Percentiles rank a stretch among this genome's conserved stretches.
Evolutionary conservation across 1,284 basidiomycete species (phyloP).

Genomic region (Cutaneotrichosporon arboriforme): DNA sequence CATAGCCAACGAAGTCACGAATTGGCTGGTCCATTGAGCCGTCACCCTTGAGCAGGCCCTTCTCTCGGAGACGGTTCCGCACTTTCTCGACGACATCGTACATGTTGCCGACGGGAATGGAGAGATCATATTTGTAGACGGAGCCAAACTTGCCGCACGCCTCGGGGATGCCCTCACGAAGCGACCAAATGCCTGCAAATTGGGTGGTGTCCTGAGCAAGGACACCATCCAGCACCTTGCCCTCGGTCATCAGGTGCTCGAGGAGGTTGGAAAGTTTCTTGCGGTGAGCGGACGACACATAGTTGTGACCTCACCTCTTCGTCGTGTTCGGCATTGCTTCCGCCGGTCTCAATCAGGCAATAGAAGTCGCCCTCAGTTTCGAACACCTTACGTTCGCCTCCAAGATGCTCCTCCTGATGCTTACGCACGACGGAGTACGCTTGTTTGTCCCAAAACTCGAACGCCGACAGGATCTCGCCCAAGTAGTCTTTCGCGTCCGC

Average conservation of each 20-base stretch:
- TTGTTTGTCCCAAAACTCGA: constrained; percentile 87
- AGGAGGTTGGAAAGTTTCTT: constrained; percentile 84
- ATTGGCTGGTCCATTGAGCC: constrained; percentile 60
- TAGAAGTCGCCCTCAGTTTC: constrained; percentile 78
- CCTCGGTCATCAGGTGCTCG: constrained; percentile 70
- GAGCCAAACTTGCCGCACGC: constrained; percentile 91
- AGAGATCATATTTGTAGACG: constrained; percentile 97
- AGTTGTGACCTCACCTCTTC: constrained; percentile 61
- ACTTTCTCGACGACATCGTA: constrained; percentile 82
- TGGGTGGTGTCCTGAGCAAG: constrained; percentile 89
- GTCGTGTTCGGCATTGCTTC: constrained; percentile 88
- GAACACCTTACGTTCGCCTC: constrained; percentile 44
- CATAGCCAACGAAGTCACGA: constrained; percentile 82
- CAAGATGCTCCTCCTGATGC: constrained; percentile 44
- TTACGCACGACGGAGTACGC: constrained; percentile 70
- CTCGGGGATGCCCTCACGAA: constrained; percentile 93
- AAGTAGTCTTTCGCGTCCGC: constrained; percentile 61
- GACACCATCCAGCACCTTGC: constrained; percentile 83
- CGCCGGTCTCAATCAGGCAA: constrained; percentile 88
- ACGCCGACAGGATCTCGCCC: constrained; percentile 94
- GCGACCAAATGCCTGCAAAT: constrained; percentile 81
- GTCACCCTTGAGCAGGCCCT: constrained; percentile 62
- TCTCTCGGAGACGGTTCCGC: constrained; percentile 64
- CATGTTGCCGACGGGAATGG: constrained; percentile 82
- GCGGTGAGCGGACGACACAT: not conserved